Evolutionary conservation across 495 filamentous ascomycete species (phyloP), one percentile per base, ranked within the genome.

Genomic region (Hyaloscypha variabilis): DNA sequence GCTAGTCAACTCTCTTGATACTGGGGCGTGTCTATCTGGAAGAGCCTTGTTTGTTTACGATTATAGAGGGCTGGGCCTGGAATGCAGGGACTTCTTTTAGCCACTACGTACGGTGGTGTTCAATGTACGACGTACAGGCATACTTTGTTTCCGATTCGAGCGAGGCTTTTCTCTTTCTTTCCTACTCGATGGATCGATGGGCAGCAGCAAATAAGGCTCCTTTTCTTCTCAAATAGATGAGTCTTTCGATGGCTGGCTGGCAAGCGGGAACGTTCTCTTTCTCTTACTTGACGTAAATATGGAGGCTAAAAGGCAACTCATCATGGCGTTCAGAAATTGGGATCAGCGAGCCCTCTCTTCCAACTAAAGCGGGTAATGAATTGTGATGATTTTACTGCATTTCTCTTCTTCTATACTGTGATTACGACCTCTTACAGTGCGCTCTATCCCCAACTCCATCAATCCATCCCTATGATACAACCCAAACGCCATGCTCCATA

Each of bases 1-100:
- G 65, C 65, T 21, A 71, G 65, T 58, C 65, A 71, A 55, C 65
- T 71, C 61, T 71, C 69, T 46, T 71, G 34, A 71, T 46, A 17
- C 39, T n/a, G n/a, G 39, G 39, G 39, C 39, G 39, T 46, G 13
- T 46, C 19, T 14, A 46, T 10, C 39, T 46, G 17, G 39, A 17
- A 17, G 13, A 13, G 13, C 31, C 31, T 34, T 34, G 31, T 34
- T 13, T 6, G 8, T 34, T 13, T 34, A 34, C 13, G 8, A 34
- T 5, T 8, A 21, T 52, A 6, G 11, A 46, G 10, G 39, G 39
- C 39, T 1, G 39, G 2, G 11, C n/a, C 26, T 54, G 57, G 57
- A 58, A 62, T 60, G 57, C 56, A 53, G 23, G 42, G 54, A 42
- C 52, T 42, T 51, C 53, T 58, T 64, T n/a, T 57, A 50, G 8